Base-by-base conservation (phyloP, 2,329 filamentous ascomycete species). In the Xenoacremonium recifei region DNA sequence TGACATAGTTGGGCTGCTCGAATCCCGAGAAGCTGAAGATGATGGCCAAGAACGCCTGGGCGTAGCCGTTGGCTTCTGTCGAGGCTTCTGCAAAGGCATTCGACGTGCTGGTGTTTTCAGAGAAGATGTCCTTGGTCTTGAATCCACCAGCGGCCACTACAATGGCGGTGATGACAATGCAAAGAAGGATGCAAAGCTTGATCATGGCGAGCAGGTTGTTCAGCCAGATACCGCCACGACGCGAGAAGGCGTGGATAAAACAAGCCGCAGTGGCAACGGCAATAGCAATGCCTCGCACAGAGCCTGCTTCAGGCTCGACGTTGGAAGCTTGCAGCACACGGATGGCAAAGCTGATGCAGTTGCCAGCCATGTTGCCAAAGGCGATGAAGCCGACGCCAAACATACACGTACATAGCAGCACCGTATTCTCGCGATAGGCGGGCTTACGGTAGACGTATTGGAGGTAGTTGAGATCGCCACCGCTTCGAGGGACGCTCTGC, bases 131-230 rank as follows among this genome's bases (percentile, higher is more conserved):
- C 5, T 40, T 5, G 6, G 53, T 57, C 3, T 56, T 45, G 2
- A 49, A 42, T 4, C 56, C 61, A 6, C 57, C 54, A 0, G 53
- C 59, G 1, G 49, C 59, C 3, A 67, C 65, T 10, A 60, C 50
- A 15, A 65, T 59, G 13, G 65, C 60, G 6, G 59, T 53, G 6
- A 59, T 42, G 13, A 67, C 54, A 38, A 79, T 72, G 9, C 70
- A 57, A 2, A 77, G 40, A 2, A 80, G 64, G 2, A 77, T 67
- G 34, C 62, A 50, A 3, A 77, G 55, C 48, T 80, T 80, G 44
- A 75, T 50, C 3, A 70, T 55, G 4, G 75, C 75, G 21, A 79
- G 61, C n/a, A 66, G 18, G 46, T 79, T 79, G 53, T 75, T 76
- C 18, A 79, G 51, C 17, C 63, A 53, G 32, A 79, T 76, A 3